These are phyloP conservation scores for Acorus calamus DNA, from an alignment of 106 monocot species.

Conservation along the genomic window DNA sequence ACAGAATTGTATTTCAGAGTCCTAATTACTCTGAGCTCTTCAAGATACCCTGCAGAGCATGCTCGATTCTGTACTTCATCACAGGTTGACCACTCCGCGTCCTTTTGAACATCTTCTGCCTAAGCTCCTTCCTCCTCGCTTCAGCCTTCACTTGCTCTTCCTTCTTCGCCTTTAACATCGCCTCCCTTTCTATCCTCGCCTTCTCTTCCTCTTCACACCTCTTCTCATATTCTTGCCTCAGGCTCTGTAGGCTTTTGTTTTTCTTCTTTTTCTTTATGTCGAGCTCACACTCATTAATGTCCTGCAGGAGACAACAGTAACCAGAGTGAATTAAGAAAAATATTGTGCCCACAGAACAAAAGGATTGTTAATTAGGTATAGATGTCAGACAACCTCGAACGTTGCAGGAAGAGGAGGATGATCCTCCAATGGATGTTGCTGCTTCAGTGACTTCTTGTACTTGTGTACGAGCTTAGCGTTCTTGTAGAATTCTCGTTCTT, in stretches of 20 bases:
- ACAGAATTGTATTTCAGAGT: too few species aligned
- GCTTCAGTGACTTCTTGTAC: slow-evolving; percentile 49
- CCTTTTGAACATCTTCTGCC: slow-evolving; percentile 74
- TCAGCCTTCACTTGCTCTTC: slow-evolving; percentile 51
- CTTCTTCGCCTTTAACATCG: slow-evolving; percentile 32
- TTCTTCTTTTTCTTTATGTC: slow-evolving; percentile 25
- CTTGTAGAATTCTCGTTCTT: slow-evolving; percentile 68
- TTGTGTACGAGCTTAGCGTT: slow-evolving; percentile 71
- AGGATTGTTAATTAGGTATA: not conserved
- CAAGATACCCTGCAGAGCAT: slow-evolving; percentile 48
- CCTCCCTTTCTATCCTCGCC: slow-evolving; percentile 53
- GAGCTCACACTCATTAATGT: slow-evolving; percentile 1
- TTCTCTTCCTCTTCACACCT: slow-evolving; percentile 58
- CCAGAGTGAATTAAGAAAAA: too few species aligned
- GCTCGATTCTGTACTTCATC: slow-evolving; percentile 85
- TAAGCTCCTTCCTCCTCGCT: slow-evolving; percentile 38
- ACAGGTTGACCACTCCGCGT: slow-evolving; percentile 84
- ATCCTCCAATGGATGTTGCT: slow-evolving; percentile 11
- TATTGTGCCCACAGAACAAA: too few species aligned
- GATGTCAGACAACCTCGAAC: slow-evolving; percentile 31
- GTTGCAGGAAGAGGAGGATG: slow-evolving; percentile 4
- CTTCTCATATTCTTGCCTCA: slow-evolving; percentile 67
- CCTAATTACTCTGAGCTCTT: slow-evolving; percentile 4
- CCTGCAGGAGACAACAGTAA: slow-evolving; percentile 8
- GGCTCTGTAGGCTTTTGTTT: slow-evolving; percentile 31